Conservation (phyloP, 768 basidiomycete species). For the Trametopsis cervina region DNA sequence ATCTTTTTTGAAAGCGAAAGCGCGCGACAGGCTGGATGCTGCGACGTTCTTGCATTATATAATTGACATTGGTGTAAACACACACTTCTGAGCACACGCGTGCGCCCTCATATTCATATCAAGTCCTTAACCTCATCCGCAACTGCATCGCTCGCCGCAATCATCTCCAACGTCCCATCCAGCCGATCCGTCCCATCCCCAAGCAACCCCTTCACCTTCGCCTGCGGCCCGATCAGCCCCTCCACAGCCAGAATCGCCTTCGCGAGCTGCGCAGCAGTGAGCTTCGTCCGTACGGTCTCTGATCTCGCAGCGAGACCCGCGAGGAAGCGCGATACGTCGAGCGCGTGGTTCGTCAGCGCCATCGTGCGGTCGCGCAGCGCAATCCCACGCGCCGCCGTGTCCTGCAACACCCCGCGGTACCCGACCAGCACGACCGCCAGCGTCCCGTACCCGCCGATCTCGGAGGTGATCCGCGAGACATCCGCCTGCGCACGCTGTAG, state of each 20-base stretch:
- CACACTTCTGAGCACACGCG: too few relatives aligned
- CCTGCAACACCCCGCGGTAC: neutral
- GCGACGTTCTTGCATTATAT: too few relatives aligned
- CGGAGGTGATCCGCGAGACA: neutral
- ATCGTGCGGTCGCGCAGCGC: neutral
- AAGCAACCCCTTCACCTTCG: neutral
- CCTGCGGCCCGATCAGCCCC: neutral
- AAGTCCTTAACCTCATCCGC: neutral
- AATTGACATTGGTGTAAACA: too few relatives aligned
- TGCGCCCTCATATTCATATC: too few relatives aligned
- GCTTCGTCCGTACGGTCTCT: neutral
- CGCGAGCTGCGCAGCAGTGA: neutral
- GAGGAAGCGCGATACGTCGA: neutral
- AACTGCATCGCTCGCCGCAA: neutral
- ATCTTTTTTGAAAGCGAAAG: too few relatives aligned
- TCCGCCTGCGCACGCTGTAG: neutral
- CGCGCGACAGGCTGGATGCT: too few relatives aligned
- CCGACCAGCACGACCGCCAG: neutral
- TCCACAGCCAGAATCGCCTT: neutral
- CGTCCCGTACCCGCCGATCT: neutral
- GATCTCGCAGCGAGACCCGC: neutral
- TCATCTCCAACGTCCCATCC: neutral
- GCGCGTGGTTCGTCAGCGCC: neutral
- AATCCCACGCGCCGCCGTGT: neutral
- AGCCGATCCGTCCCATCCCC: neutral